phyloP scores from a whole-genome alignment of 202 grass and related monocot genomes.

The Alloteropsis angusta region DNA sequence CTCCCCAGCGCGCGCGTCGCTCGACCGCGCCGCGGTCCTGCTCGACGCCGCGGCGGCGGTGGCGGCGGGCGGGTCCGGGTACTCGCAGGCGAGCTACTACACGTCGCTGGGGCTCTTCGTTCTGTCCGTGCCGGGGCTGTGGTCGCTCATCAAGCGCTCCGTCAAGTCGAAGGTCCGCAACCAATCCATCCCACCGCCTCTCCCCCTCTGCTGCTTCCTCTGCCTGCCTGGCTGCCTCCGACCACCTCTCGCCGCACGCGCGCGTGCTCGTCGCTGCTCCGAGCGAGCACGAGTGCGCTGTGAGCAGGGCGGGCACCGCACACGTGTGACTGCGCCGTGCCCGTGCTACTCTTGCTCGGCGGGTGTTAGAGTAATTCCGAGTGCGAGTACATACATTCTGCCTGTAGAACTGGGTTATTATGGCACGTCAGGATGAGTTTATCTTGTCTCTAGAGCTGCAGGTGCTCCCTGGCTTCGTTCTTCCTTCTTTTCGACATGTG shows the following conservation, averaged over 20 bases:
- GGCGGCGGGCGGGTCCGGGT: slow-evolving; percentile 39
- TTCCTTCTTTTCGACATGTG: neutral
- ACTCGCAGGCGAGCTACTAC: slow-evolving; percentile 96
- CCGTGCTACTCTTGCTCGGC: neutral
- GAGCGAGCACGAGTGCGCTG: neutral
- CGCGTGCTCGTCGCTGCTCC: neutral
- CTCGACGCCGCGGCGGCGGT: slow-evolving; percentile 31
- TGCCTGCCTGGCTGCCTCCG: neutral
- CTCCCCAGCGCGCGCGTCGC: slow-evolving; percentile 24
- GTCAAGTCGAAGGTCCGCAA: slow-evolving; percentile 61
- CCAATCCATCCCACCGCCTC: neutral
- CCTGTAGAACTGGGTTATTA: neutral
- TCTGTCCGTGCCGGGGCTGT: slow-evolving; percentile 85
- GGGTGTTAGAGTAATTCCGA: neutral
- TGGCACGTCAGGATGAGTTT: too few species aligned
- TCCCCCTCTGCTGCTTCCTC: neutral
- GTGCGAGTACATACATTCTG: neutral
- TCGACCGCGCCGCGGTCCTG: slow-evolving; percentile 36
- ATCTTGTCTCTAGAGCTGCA: too few species aligned
- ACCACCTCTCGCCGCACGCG: neutral
- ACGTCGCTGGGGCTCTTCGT: slow-evolving; percentile 95
- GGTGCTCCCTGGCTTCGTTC: too few species aligned
- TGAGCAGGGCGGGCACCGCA: neutral
- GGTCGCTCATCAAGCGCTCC: slow-evolving; percentile 98
- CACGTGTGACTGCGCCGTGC: neutral